These are phyloP conservation scores for Cyclotella kingstonii DNA, from an alignment of 108 stramenopile species.

Conservation along the genomic window DNA sequence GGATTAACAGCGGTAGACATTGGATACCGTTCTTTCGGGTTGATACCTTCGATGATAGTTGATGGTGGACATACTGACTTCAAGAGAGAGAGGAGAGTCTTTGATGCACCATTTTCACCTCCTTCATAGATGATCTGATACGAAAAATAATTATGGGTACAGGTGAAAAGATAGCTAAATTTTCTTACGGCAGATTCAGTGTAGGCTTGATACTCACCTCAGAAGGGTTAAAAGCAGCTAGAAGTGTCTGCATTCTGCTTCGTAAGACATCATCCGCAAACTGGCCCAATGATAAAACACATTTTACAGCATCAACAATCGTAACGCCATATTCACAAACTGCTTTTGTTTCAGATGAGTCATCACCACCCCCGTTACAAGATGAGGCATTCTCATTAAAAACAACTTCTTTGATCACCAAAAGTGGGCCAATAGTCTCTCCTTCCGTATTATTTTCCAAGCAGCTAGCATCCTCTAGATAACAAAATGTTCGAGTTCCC, in stretches of 20 bases:
- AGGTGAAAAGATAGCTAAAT: not conserved
- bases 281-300: slow-evolving; percentile 88
- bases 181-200: not conserved
- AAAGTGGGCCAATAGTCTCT: slow-evolving; percentile 58
- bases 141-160: not conserved
- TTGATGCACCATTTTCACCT: slow-evolving; percentile 54
- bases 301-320: slow-evolving; percentile 87
- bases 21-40: slow-evolving; percentile 56
- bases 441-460: slow-evolving; percentile 42
- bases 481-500: slow-evolving; percentile 95
- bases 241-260: slow-evolving; percentile 89
- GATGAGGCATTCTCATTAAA: slow-evolving; percentile 15
- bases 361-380: slow-evolving; percentile 18
- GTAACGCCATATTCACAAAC: slow-evolving; percentile 94
- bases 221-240: slow-evolving; percentile 77
- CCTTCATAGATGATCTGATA: slow-evolving; percentile 55
- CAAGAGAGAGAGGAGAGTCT: slow-evolving; percentile 44
- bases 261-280: slow-evolving; percentile 95
- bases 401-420: slow-evolving; percentile 77
- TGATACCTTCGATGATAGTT: slow-evolving; percentile 51
- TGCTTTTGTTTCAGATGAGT: slow-evolving; percentile 44
- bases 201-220: slow-evolving; percentile 61
- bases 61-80: slow-evolving; percentile 33
- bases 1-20: slow-evolving; percentile 67
- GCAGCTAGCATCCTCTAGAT: slow-evolving; percentile 73